Base-by-base conservation (phyloP, 495 filamentous ascomycete genomes). In the Aspergillus steynii region DNA sequence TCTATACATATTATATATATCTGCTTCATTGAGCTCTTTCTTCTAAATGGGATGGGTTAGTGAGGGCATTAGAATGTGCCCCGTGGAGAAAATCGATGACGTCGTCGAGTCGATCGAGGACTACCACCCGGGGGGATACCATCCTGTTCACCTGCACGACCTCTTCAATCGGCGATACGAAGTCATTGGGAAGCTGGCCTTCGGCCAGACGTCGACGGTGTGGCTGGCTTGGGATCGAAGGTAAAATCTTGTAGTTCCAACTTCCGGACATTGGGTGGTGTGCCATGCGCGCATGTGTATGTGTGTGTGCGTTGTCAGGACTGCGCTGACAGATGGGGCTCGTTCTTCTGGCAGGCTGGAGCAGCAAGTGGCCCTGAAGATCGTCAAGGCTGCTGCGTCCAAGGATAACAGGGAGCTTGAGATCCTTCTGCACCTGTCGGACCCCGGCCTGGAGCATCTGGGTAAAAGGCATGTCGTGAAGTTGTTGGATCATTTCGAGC, bases 151-250 rank as follows among this genome's bases (percentile, higher is more conserved):
- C 50, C 63, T 71, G 3, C 14, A 60, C 8, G 68, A 71, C 31
- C 42, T 55, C 1, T 65, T 80, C 53, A 58, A 73, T 50, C 67
- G 74, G 28, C 76, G 72, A 46, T 86, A 85, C 63, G 73, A 79
- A 61, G 69, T 85, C 60, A 64, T 85, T 49, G 76, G 74, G 27
- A 86, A 86, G 68, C 72, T 82, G 47, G 83, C 80, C 29, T 85
- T 72, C 65, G 83, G 82, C 20, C 66, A 77, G 15, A 72, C 64
- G 51, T 85, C 82, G 15, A 85, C 82, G 15, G 81, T 80, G 6
- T 85, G 81, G 80, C 65, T 86, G 54, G 77, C 75, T 27, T 65
- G 73, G 27, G 81, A 84, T 69, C 29, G n/a, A 46, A 20, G 29
- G 53, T 55, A n/a, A 25, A 15, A 55, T 45, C 20, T 45, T 10